These are phyloP conservation scores for Diplogelasinospora grovesii DNA, from an alignment of 495 filamentous ascomycete species.

Conservation along the genomic window DNA sequence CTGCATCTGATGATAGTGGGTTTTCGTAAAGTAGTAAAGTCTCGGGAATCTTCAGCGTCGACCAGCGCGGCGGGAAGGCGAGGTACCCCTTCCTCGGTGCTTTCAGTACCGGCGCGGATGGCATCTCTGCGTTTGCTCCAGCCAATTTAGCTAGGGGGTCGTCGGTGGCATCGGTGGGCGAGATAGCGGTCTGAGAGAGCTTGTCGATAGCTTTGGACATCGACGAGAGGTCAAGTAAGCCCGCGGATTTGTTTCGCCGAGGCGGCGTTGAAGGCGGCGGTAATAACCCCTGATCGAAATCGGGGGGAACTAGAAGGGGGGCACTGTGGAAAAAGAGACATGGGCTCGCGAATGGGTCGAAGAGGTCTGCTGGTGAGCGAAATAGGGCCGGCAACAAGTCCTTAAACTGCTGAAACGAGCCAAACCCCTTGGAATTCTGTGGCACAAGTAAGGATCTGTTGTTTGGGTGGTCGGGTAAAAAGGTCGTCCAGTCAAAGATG, in stretches of 20 bases:
- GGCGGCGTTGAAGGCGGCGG: neutral
- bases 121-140: neutral
- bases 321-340: constrained; percentile 47
- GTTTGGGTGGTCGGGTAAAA: constrained; percentile 38
- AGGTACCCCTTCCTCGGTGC: constrained; percentile 23
- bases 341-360: constrained; percentile 49
- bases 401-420: too few species aligned
- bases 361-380: constrained; percentile 30
- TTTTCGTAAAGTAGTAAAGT: constrained; percentile 29
- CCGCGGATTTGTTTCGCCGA: neutral
- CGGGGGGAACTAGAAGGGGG: constrained; percentile 28
- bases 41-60: constrained; percentile 31
- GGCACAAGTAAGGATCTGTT: too few species aligned
- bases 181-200: neutral
- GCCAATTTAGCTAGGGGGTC: too few species aligned
- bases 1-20: constrained; percentile 1
- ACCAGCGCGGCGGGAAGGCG: constrained; percentile 29
- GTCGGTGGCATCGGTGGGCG: neutral
- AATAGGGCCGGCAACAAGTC: constrained; percentile 30
- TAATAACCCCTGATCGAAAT: constrained; percentile 23
- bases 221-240: too few species aligned
- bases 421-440: too few species aligned
- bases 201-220: constrained; percentile 4
- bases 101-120: constrained; percentile 1
- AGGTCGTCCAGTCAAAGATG: constrained; percentile 49